Evolutionary conservation across 805 yeast genomes (phyloP), one percentile per base, ranked within the genome.

Genomic region (Candida boleticola): DNA sequence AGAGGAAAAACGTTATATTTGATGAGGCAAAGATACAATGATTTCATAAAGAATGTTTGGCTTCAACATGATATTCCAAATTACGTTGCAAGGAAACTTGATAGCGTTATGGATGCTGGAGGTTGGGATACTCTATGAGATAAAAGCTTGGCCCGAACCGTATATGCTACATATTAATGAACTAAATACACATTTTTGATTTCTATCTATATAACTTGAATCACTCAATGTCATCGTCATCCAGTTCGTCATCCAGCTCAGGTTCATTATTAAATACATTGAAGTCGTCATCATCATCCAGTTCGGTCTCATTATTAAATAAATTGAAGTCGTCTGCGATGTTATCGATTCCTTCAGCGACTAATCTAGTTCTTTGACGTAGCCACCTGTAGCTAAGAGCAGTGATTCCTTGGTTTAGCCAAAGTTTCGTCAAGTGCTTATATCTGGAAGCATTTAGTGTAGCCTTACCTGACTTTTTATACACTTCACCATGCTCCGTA

Each of bases 91-190:
- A 72, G 98, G 48, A 81, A 82, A 49, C 72, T 92, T 13, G 98
- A 92, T 52, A 80, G 83, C 30, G 77, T 76, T 5, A 63, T 83
- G 26, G 98, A 92, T 60, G 79, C 84, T 29, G 99, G 99, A 6
- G 99, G 99, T 0, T 92, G 99, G 99, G 93, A 85, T 52, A 86
- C 93, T 1, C 66, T 85, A 47, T 88, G 66, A 59, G 34, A 29
- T 41, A 34, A n/a, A n/a, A n/a, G n/a, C n/a, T 5, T n/a, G n/a
- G n/a, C n/a, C n/a, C n/a, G 9, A 5, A 17, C 14, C 4, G 5
- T n/a, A 29, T 29, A n/a, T 18, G 19, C 9, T n/a, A n/a, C n/a
- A n/a, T n/a, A n/a, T n/a, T n/a, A n/a, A n/a, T n/a, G n/a, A n/a
- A n/a, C n/a, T n/a, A n/a, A n/a, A n/a, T n/a, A n/a, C n/a, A n/a